Conservation (phyloP, 2,329 filamentous ascomycete genomes). For the Chrysoporthe cubensis region DNA sequence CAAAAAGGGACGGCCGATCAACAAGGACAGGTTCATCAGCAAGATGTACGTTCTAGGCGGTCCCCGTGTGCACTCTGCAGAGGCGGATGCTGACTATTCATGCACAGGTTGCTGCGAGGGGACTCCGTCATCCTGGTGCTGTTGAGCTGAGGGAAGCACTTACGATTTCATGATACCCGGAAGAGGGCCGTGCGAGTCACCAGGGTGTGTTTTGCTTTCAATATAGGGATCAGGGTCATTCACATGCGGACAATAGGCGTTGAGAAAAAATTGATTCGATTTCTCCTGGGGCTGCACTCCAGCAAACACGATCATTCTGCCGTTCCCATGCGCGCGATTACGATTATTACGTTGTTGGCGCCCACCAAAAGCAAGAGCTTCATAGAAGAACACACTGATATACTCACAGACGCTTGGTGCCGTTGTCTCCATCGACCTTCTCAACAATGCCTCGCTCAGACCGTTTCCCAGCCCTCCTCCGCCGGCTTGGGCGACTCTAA, state of each 20-base stretch:
- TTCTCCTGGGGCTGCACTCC: slow-evolving; percentile 22
- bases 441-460: slow-evolving; percentile 3
- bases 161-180: slow-evolving; percentile 28
- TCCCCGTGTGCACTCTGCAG: not conserved
- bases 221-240: slow-evolving; percentile 28
- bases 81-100: slow-evolving; percentile 20
- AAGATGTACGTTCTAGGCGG: slow-evolving; percentile 72
- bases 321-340: not conserved
- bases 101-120: slow-evolving; percentile 75
- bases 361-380: not conserved
- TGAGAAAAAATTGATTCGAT: slow-evolving; percentile 28
- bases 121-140: slow-evolving; percentile 88
- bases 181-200: slow-evolving; percentile 21
- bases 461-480: slow-evolving; percentile 43
- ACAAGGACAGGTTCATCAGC: slow-evolving; percentile 98
- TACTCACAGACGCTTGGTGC: not conserved
- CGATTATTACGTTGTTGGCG: not conserved
- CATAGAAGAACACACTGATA: not conserved
- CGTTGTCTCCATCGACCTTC: not conserved
- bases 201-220: slow-evolving; percentile 29
- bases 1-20: slow-evolving; percentile 87
- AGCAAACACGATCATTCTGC: not conserved
- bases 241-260: slow-evolving; percentile 31
- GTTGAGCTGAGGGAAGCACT: slow-evolving; percentile 60
- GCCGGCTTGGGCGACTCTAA: slow-evolving; percentile 46